phyloP scores from a whole-genome alignment of 768 basidiomycete species.

The Russula brevipes region DNA sequence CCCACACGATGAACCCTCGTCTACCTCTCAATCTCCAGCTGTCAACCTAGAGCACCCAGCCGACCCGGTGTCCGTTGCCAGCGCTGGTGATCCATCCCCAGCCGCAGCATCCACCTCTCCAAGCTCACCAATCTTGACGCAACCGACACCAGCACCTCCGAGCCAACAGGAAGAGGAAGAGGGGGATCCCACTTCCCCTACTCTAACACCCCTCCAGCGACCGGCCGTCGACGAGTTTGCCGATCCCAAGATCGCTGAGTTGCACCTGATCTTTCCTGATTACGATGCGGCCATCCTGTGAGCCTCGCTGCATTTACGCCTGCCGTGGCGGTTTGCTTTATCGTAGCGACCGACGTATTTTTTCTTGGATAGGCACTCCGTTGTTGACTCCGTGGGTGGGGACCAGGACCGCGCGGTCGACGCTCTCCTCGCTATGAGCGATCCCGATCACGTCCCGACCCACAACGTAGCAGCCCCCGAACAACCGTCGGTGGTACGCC shows the following conservation, averaged over 20 bases:
- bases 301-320: background rate
- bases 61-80: background rate
- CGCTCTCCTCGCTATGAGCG: constrained; percentile 76
- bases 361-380: constrained; percentile 26
- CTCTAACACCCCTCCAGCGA: background rate
- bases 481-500: constrained; percentile 5
- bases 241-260: constrained; percentile 22
- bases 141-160: background rate
- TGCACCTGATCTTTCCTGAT: constrained; percentile 26
- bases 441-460: constrained; percentile 61
- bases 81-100: background rate
- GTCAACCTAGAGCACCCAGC: constrained; percentile 1
- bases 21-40: background rate
- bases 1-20: background rate
- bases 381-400: constrained; percentile 66
- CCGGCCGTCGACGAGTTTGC: constrained; percentile 21
- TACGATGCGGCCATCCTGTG: constrained; percentile 24
- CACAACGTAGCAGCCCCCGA: constrained; percentile 28
- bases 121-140: background rate
- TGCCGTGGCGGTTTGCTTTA: background rate
- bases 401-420: constrained; percentile 76
- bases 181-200: background rate
- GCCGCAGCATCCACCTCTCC: background rate
- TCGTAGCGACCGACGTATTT: background rate
- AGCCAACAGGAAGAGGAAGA: background rate